Conservation (phyloP, 352 stramenopile species). For the Aphanomyces stellatus region DNA sequence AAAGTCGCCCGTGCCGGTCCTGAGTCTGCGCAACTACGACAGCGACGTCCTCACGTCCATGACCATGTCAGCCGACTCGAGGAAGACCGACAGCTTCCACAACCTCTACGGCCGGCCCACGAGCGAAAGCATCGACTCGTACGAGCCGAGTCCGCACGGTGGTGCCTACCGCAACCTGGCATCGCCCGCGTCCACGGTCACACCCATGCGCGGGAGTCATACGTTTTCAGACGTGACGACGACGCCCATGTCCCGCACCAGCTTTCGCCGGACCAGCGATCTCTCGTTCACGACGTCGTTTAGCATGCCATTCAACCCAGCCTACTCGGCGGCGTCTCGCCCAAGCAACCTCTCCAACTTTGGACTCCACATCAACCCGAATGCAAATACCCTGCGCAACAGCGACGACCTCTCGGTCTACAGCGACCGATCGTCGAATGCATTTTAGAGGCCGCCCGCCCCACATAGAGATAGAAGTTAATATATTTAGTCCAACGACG, state of each 20-base stretch:
- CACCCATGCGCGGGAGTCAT: background rate
- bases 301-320: background rate
- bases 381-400: background rate
- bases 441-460: no score
- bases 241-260: background rate
- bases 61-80: background rate
- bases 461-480: no score
- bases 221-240: background rate
- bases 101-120: background rate
- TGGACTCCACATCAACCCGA: background rate
- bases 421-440: background rate
- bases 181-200: background rate
- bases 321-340: no score
- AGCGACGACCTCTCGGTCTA: background rate
- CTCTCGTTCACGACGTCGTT: background rate
- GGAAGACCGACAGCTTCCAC: background rate
- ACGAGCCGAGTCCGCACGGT: background rate
- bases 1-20: background rate
- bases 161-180: background rate
- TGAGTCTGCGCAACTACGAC: background rate
- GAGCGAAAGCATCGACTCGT: background rate
- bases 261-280: background rate
- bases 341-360: background rate
- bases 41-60: background rate
- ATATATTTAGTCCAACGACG: no score